phyloP scores from a whole-genome alignment of 2,329 filamentous ascomycete genomes.

The Akanthomyces lecanii region DNA sequence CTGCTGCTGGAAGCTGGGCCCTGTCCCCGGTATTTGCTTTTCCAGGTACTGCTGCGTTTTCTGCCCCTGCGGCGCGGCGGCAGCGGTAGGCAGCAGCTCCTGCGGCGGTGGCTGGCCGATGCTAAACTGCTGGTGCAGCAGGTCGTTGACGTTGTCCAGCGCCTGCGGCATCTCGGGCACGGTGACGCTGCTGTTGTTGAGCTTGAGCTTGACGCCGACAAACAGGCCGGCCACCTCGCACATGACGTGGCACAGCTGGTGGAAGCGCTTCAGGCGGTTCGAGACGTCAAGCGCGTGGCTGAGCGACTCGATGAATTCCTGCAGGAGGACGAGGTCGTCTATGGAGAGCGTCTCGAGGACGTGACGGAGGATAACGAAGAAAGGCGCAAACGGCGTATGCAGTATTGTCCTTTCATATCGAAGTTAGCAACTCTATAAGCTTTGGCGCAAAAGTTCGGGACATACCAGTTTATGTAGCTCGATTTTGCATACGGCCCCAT shows the following conservation, averaged over 20 bases:
- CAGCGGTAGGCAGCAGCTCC: not conserved
- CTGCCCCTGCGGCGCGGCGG: not conserved
- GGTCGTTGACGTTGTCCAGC: conserved; percentile 41
- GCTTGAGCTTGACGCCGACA: conserved; percentile 46
- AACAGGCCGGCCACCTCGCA: conserved; percentile 58
- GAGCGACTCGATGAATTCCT: conserved; percentile 54
- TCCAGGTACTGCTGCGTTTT: not conserved
- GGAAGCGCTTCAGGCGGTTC: conserved; percentile 55
- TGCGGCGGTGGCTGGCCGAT: not conserved
- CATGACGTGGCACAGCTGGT: conserved; percentile 58
- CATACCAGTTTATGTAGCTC: conserved; percentile 52
- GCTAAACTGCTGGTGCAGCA: conserved; percentile 27
- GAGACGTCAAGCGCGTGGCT: conserved; percentile 48
- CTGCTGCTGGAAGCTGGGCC: not conserved
- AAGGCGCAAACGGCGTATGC: conserved; percentile 55
- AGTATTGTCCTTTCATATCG: conserved; percentile 44
- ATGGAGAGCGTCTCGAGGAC: conserved; percentile 50
- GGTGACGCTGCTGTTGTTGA: conserved; percentile 7
- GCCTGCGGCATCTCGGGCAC: conserved; percentile 39
- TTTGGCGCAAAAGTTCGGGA: not conserved
- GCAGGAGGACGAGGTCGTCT: conserved; percentile 50
- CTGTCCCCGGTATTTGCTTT: not conserved
- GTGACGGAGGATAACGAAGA: conserved; percentile 56
- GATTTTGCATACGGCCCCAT: conserved; percentile 38
- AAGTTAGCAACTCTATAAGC: too few species aligned